A percentile compares a stretch with the other conserved stretches of the same genome.
Evolutionary conservation across 169 alveolate genomes (phyloP).

Genomic region (Cryptosporidium ryanae): DNA sequence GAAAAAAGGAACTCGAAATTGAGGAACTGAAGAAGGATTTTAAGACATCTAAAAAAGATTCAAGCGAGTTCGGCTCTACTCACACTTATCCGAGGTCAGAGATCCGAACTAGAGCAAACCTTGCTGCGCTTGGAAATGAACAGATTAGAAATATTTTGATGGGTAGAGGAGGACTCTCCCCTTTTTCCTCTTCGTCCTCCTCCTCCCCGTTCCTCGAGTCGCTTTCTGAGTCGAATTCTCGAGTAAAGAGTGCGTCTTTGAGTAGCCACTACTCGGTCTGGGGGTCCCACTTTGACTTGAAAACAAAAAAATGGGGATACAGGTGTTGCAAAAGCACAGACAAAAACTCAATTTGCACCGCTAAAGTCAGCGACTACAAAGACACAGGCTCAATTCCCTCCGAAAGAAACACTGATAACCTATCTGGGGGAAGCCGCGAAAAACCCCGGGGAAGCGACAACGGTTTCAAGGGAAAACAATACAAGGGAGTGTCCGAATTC

Average conservation of each 20-base stretch:
- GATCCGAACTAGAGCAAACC: neutral
- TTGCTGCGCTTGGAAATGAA: neutral
- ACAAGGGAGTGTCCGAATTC: no score
- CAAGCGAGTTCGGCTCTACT: neutral
- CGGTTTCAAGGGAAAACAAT: no score
- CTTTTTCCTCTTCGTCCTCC: no score
- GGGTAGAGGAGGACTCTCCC: neutral
- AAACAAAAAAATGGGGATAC: conserved; percentile 87
- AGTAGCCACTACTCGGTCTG: conserved; percentile 87
- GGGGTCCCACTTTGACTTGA: conserved; percentile 88
- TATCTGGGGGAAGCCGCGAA: no score
- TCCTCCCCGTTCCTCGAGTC: neutral
- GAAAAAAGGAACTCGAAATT: conserved; percentile 93
- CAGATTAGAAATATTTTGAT: conserved; percentile 7
- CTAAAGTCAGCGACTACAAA: neutral
- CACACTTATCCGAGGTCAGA: neutral
- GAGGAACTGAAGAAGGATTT: conserved; percentile 90
- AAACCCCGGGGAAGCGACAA: no score
- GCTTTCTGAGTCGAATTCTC: conserved; percentile 9
- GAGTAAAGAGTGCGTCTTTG: conserved; percentile 83
- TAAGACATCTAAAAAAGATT: conserved; percentile 80
- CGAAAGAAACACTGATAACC: no score
- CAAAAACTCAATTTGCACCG: neutral
- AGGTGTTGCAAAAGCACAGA: conserved; percentile 82
- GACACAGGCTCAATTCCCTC: neutral